Base-by-base conservation (phyloP, 495 filamentous ascomycete species). In the Entonaema liquescens region DNA sequence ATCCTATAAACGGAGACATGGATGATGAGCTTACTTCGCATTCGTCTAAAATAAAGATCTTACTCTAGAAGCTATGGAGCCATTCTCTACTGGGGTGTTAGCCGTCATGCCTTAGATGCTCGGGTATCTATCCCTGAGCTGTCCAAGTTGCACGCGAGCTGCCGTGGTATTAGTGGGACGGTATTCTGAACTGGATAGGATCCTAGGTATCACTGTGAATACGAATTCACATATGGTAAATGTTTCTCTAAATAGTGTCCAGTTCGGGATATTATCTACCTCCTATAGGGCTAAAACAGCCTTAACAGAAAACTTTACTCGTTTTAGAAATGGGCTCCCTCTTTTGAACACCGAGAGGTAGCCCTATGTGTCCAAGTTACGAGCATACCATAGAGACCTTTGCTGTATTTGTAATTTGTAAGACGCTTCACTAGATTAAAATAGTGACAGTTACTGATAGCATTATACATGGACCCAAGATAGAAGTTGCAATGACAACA, bases 21-120 rank as follows among this genome's bases (percentile, higher is more conserved):
- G 15, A 13, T n/a, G 17, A 38, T 44, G 31, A 7, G 31, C 33
- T 58, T 42, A 21, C 33, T 15, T 53, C 31, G 54, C 13, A 29
- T 47, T 56, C 15, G 25, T 31, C 36, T 21, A 36, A 47, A 56
- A 56, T 54, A 68, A 68, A 33, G 35, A 42, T 59, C 56, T 67
- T 42, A 53, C 49, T 38, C 29, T 57, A 57, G 54, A 57, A 57
- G 31, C 29, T 57, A 17, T 38, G 31, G 49, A 28, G 49, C 49
- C 49, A 9, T 53, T 29, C 12, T 15, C 25, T 53, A 26, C 42
- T 4, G 15, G 42, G 49, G 7, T 8, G 23, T 53, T 28, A n/a
- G n/a, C 49, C 23, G 11, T 9, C 31, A 29, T 15, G 23, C 49
- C 26, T 12, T 28, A 8, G 4, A 29, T 29, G 23, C 23, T 8